These are phyloP conservation scores for Coprinopsis marcescibilis DNA, from an alignment of 768 basidiomycete species.

Conservation along the genomic window DNA sequence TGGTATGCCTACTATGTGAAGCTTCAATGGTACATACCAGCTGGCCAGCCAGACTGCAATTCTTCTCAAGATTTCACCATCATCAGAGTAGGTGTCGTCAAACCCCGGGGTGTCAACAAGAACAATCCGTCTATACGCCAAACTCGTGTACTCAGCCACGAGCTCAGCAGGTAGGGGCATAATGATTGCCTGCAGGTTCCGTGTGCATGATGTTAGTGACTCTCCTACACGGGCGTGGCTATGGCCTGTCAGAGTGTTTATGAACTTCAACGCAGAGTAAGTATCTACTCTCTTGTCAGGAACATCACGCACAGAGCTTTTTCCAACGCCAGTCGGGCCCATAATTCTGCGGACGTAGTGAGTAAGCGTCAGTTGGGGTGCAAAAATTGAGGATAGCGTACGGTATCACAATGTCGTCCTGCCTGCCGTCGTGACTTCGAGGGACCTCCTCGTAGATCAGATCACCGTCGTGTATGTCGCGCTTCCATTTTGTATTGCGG, in stretches of 20 bases:
- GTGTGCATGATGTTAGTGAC: background rate
- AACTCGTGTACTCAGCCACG: background rate
- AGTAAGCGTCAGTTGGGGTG: too few relatives aligned
- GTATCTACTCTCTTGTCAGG: too few relatives aligned
- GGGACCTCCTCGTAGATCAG: too few relatives aligned
- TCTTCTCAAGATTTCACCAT: background rate
- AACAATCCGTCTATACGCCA: background rate
- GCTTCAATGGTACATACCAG: background rate
- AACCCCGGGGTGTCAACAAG: slow-evolving; percentile 6
- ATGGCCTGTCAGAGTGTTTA: background rate
- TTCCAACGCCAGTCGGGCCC: slow-evolving; percentile 10
- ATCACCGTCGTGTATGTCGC: too few relatives aligned
- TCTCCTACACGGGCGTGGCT: slow-evolving; percentile 1
- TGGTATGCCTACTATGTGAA: background rate
- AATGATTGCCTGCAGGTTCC: background rate
- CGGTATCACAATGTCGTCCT: too few relatives aligned
- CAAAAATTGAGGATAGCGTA: too few relatives aligned
- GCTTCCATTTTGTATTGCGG: too few relatives aligned
- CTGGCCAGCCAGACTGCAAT: background rate
- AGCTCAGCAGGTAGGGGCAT: slow-evolving; percentile 4
- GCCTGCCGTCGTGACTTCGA: too few relatives aligned
- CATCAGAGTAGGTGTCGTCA: background rate
- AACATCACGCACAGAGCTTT: slow-evolving; percentile 8
- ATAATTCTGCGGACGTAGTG: slow-evolving; percentile 8
- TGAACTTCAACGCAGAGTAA: slow-evolving; percentile 3